Percentiles rank a stretch among this genome's conserved stretches.
Conservation (phyloP, 139 green algal species). For the Protoeuglena noctilucae region DNA sequence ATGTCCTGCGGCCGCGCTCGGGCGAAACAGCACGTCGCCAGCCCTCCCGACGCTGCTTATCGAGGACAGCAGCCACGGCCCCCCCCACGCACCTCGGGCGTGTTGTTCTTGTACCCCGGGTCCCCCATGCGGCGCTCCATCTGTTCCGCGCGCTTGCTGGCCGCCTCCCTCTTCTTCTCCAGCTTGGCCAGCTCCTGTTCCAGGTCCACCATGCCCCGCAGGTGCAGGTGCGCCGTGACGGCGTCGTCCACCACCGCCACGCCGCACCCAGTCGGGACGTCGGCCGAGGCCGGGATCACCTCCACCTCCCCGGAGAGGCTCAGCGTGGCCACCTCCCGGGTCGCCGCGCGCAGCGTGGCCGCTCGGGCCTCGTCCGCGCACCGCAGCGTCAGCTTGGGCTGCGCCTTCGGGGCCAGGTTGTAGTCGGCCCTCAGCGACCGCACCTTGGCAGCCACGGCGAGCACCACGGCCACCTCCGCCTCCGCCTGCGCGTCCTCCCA, state of each 20-base stretch:
- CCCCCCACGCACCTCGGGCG: no score
- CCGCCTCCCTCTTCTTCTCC: constrained; percentile 57
- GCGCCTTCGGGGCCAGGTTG: constrained; percentile 48
- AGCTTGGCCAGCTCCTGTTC: constrained; percentile 75
- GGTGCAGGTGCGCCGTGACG: constrained; percentile 44
- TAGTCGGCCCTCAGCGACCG: constrained; percentile 55
- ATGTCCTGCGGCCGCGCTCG: no score
- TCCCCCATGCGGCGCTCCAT: no score
- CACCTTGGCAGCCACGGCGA: constrained; percentile 4
- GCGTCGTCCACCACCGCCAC: constrained; percentile 67
- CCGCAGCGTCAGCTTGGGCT: constrained; percentile 46
- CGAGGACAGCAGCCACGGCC: no score
- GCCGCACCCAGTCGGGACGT: constrained; percentile 47
- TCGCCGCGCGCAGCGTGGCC: background rate
- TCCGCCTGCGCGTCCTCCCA: constrained; percentile 38
- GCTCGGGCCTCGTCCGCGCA: constrained; percentile 17
- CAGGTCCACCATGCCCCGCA: constrained; percentile 70
- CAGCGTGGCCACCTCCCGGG: constrained; percentile 1
- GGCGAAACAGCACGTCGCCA: no score
- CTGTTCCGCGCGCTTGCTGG: no score
- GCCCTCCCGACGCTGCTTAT: no score
- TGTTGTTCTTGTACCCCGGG: background rate
- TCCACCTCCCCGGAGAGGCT: constrained; percentile 2
- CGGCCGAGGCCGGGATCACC: constrained; percentile 18
- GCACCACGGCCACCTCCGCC: constrained; percentile 37